phyloP scores from a whole-genome alignment of 345 rosid species.

The Linum lewisii region DNA sequence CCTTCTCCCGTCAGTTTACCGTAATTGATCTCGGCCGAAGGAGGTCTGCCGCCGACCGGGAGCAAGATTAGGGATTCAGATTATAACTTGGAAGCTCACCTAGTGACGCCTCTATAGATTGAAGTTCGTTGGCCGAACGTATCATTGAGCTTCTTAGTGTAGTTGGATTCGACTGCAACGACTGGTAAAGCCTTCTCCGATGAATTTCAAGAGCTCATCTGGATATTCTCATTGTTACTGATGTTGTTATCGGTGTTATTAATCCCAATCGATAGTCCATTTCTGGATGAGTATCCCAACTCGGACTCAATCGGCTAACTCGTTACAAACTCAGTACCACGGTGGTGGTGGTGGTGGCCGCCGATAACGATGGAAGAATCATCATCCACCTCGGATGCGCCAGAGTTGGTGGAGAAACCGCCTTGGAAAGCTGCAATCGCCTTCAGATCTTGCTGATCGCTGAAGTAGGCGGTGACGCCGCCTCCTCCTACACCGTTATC shows the following conservation, averaged over 20 bases:
- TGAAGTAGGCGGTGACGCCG: slow-evolving; percentile 56
- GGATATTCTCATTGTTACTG: slow-evolving; percentile 16
- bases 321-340: slow-evolving; percentile 22
- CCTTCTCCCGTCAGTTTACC: too few relatives aligned
- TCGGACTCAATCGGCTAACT: slow-evolving; percentile 54
- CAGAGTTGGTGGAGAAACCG: slow-evolving; percentile 64
- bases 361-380: slow-evolving; percentile 34
- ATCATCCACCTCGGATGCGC: slow-evolving; percentile 76
- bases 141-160: slow-evolving; percentile 58
- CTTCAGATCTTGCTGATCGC: slow-evolving; percentile 63
- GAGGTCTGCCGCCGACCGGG: too few relatives aligned
- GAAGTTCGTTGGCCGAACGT: slow-evolving; percentile 92
- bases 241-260: slow-evolving; percentile 13
- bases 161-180: slow-evolving; percentile 32
- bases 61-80: too few relatives aligned
- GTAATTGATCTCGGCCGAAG: too few relatives aligned
- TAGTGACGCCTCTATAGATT: slow-evolving; percentile 91
- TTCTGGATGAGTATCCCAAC: slow-evolving; percentile 39
- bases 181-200: slow-evolving; percentile 24
- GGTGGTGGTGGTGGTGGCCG: too few relatives aligned
- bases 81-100: too few relatives aligned
- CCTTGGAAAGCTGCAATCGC: slow-evolving; percentile 58
- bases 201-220: not conserved
- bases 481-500: slow-evolving; percentile 26
- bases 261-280: slow-evolving; percentile 61